Evolutionary conservation across 306 rosid species (phyloP).

Genomic region (Dryas octopetala): DNA sequence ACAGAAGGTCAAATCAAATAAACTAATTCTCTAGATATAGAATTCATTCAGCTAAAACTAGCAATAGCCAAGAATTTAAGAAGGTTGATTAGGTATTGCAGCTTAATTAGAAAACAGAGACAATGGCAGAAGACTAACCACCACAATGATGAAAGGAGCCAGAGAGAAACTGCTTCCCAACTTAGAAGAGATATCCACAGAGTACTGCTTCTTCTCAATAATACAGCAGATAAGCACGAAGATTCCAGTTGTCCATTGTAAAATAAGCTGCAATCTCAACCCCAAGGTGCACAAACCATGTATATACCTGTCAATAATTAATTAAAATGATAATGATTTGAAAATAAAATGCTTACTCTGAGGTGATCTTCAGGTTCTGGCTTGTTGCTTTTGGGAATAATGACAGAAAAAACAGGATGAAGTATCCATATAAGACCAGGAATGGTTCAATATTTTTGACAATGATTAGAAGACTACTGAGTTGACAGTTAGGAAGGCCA

Average conservation of each 20-base stretch:
- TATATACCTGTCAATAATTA: conserved; percentile 81
- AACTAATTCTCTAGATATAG: background rate
- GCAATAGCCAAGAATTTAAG: background rate
- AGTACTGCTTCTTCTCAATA: conserved; percentile 72
- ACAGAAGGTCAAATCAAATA: conserved; percentile 1
- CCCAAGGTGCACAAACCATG: conserved; percentile 84
- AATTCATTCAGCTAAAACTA: background rate
- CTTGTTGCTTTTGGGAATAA: conserved; percentile 28
- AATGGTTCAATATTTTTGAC: conserved; percentile 15
- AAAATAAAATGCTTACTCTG: conserved; percentile 58
- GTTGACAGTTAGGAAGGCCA: background rate
- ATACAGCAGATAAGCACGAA: conserved; percentile 87
- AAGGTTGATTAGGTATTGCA: background rate
- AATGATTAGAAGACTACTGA: conserved; percentile 11
- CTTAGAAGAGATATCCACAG: conserved; percentile 67
- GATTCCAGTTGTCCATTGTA: conserved; percentile 96
- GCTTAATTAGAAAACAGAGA: background rate
- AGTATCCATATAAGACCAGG: background rate
- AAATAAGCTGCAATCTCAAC: conserved; percentile 99
- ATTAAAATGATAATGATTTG: conserved; percentile 68
- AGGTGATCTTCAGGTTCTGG: conserved; percentile 44
- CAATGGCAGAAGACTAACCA: conserved; percentile 53
- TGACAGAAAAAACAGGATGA: conserved; percentile 21
- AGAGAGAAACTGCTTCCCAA: conserved; percentile 95
- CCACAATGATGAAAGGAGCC: conserved; percentile 79